Evolutionary conservation across 2,329 filamentous ascomycete genomes (phyloP), one percentile per base, ranked within the genome.

Genomic region (Diaporthe amygdali): DNA sequence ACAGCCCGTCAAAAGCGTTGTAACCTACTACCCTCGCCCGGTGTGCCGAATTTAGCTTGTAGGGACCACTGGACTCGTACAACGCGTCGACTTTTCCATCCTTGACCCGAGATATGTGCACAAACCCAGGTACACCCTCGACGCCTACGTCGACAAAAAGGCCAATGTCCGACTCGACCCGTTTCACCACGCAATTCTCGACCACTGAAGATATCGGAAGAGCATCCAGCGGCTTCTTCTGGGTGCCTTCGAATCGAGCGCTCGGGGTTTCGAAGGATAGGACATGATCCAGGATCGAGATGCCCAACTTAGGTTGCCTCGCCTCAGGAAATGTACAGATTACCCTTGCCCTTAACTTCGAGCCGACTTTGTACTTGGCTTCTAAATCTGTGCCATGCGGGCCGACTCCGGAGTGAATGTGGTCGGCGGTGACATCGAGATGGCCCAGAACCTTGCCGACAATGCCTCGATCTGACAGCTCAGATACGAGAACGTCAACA

Each of bases 91-190:
- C 89, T 80, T 96, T 97, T 75, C 92, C 92, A 79, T 99, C 96
- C 71, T 96, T 93, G 73, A 99, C 89, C 74, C 94, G 90, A 1
- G 96, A 99, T 74, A 99, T 97, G 81, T 99, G 96, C 27, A 97
- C 95, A 78, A 98, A 99, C 12, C 94, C 94, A n/a, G 89, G 85
- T 3, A 96, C 85, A 37, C 91, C 89, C 49, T 88, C 85, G 7
- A 92, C 82, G 2, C 91, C 91, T 32, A 96, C 82, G 75, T 93
- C 89, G 20, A 95, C 87, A 77, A 97, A 97, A 2, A 98, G 85
- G 67, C 96, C 97, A 72, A 96, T 89, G 3, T 92, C 91, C 6
- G 91, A 86, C 75, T 97, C 93, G 3, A 98, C 94, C 75, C 93
- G 93, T 67, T 91, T 88, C 9, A 99, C 91, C 46, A 90, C 94